phyloP scores from a whole-genome alignment of 441 rosid genomes.

The Eutrema salsugineum region DNA sequence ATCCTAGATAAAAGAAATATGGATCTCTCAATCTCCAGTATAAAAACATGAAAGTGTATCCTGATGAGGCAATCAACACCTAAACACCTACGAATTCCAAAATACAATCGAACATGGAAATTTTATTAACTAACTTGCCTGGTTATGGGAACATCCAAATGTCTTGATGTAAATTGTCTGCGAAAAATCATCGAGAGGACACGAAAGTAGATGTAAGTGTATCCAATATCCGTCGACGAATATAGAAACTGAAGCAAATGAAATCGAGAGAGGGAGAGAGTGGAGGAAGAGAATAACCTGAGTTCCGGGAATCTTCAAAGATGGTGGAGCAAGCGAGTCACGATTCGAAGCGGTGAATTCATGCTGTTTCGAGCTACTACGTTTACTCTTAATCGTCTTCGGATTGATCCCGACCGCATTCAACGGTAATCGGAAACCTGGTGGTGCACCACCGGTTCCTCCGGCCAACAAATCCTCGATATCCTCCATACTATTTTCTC shows the following conservation, averaged over 20 bases:
- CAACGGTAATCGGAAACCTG: conserved; percentile 68
- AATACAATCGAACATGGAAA: neutral
- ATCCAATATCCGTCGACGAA: neutral
- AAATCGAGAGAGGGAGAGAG: neutral
- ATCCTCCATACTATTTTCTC: conserved; percentile 57
- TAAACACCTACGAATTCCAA: neutral
- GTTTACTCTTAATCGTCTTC: conserved; percentile 43
- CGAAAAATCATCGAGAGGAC: conserved; percentile 6
- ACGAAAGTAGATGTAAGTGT: neutral
- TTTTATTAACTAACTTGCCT: conserved; percentile 40
- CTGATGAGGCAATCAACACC: neutral
- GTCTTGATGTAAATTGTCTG: conserved; percentile 87
- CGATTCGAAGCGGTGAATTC: conserved; percentile 8
- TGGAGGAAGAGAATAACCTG: conserved; percentile 40
- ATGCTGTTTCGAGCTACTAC: conserved; percentile 29
- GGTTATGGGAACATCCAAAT: conserved; percentile 95
- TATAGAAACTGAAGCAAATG: neutral
- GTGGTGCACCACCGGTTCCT: conserved; percentile 50
- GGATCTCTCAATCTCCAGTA: neutral
- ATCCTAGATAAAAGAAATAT: neutral
- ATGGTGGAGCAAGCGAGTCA: conserved; percentile 32
- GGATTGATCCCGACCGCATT: conserved; percentile 55
- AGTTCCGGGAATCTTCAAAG: conserved; percentile 67
- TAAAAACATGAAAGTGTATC: neutral
- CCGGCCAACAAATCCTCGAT: conserved; percentile 74